Percentiles rank a stretch among this genome's conserved stretches.
Conservation (phyloP, 805 yeast genomes). For the Metschnikowia lachancei region DNA sequence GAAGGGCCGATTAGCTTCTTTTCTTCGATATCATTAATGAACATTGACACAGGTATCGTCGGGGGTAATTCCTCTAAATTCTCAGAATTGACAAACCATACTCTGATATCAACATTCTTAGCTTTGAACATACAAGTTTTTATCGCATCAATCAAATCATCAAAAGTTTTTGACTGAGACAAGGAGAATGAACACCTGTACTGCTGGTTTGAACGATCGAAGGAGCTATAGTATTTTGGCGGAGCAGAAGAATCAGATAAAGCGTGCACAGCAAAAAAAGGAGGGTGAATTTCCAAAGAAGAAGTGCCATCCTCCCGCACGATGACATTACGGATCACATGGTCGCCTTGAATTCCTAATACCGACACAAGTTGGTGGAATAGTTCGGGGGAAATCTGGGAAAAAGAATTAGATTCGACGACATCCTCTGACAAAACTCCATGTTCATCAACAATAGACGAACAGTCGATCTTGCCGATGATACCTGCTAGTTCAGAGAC, state of each 20-base stretch:
- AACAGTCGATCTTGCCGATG: slow-evolving; percentile 50
- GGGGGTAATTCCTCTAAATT: slow-evolving; percentile 24
- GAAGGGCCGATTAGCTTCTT: slow-evolving; percentile 29
- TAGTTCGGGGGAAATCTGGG: slow-evolving; percentile 40
- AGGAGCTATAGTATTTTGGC: slow-evolving; percentile 1
- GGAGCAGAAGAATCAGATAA: slow-evolving; percentile 21
- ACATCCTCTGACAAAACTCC: slow-evolving; percentile 40
- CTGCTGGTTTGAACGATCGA: slow-evolving; percentile 10
- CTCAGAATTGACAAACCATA: slow-evolving; percentile 37
- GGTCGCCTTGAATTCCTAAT: slow-evolving; percentile 50
- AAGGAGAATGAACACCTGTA: slow-evolving; percentile 18
- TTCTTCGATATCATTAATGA: slow-evolving; percentile 29
- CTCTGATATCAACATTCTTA: slow-evolving; percentile 24
- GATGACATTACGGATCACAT: slow-evolving; percentile 32
- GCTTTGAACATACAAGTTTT: slow-evolving; percentile 23
- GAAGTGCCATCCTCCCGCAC: slow-evolving; percentile 27
- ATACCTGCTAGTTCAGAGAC: slow-evolving; percentile 26
- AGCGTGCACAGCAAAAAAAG: slow-evolving; percentile 35
- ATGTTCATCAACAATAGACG: slow-evolving; percentile 41
- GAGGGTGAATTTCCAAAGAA: slow-evolving; percentile 37
- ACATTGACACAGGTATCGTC: slow-evolving; percentile 25
- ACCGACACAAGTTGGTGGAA: slow-evolving; percentile 47
- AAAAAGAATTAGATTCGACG: slow-evolving; percentile 21
- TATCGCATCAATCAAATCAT: slow-evolving; percentile 30
- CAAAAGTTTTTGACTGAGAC: slow-evolving; percentile 36